phyloP scores from a whole-genome alignment of 345 rosid species.

The Zanthoxylum bungeanum region DNA sequence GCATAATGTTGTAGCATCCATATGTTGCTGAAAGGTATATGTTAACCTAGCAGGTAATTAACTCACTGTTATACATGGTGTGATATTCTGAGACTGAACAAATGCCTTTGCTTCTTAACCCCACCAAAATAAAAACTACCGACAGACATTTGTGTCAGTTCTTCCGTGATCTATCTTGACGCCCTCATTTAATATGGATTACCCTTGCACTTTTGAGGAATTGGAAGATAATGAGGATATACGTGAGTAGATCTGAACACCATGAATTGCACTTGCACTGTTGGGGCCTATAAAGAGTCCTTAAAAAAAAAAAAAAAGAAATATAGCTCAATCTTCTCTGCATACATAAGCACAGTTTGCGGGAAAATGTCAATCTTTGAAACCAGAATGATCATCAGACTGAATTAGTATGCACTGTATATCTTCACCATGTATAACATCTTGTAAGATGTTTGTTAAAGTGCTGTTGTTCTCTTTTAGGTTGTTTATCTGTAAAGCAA shows the following conservation, averaged over 20 bases:
- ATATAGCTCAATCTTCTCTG: neutral
- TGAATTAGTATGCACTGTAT: neutral
- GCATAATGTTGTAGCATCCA: neutral
- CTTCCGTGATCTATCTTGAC: neutral
- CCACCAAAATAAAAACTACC: neutral
- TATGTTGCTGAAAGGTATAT: neutral
- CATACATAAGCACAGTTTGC: neutral
- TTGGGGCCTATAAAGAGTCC: neutral
- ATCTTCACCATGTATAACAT: neutral
- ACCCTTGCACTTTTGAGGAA: neutral
- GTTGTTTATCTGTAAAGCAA: neutral
- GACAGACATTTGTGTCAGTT: neutral
- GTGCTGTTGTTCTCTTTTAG: neutral
- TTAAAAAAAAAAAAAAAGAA: neutral
- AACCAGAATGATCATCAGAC: neutral
- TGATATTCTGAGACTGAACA: neutral
- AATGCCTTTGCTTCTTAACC: neutral
- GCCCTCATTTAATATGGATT: neutral
- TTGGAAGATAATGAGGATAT: neutral
- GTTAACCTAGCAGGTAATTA: neutral
- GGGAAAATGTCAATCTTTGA: neutral
- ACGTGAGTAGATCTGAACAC: neutral
- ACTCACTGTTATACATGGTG: neutral
- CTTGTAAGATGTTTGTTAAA: neutral
- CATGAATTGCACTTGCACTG: neutral